phyloP scores from a whole-genome alignment of 352 stramenopile genomes.

The Phytopythium chamaehyphon region DNA sequence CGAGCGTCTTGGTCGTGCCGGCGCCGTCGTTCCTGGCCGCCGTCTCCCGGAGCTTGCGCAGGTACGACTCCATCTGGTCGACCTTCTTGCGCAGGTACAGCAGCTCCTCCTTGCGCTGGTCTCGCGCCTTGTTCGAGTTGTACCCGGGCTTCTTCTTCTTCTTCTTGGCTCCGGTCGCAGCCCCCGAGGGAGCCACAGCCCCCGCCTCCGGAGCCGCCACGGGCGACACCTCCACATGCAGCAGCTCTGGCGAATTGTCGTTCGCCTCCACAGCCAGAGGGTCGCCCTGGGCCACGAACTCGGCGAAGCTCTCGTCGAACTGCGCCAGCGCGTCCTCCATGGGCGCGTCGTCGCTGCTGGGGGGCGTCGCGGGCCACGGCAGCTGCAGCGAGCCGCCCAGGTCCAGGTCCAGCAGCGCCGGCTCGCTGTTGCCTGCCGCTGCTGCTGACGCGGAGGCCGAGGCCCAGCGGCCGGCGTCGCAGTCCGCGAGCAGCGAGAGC shows the following conservation, averaged over 20 bases:
- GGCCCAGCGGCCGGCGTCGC: conserved; percentile 15
- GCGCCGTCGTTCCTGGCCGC: conserved; percentile 11
- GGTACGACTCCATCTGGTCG: conserved; percentile 38
- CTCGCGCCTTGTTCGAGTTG: conserved; percentile 53
- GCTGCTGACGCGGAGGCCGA: background rate
- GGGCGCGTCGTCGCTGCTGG: background rate
- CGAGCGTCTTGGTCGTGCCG: conserved; percentile 17
- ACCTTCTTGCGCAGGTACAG: conserved; percentile 62
- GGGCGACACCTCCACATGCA: conserved; percentile 11
- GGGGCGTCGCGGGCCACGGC: background rate
- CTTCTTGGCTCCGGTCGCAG: conserved; percentile 5
- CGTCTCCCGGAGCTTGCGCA: conserved; percentile 30
- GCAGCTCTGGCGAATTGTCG: too few relatives aligned
- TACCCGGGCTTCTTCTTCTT: conserved; percentile 49
- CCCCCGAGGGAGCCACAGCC: conserved; percentile 12
- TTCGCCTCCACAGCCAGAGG: too few relatives aligned
- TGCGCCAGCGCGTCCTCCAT: background rate
- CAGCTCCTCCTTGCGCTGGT: conserved; percentile 63
- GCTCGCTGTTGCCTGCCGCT: background rate
- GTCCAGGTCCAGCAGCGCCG: background rate
- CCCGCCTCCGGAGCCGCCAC: conserved; percentile 15
- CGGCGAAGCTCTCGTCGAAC: background rate
- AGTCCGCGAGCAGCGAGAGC: conserved; percentile 33
- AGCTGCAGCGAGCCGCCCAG: background rate
- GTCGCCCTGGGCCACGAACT: background rate